These are phyloP conservation scores for Backusella mclennaniae DNA, from an alignment of 192 early-diverging fungal genomes.

Conservation along the genomic window DNA sequence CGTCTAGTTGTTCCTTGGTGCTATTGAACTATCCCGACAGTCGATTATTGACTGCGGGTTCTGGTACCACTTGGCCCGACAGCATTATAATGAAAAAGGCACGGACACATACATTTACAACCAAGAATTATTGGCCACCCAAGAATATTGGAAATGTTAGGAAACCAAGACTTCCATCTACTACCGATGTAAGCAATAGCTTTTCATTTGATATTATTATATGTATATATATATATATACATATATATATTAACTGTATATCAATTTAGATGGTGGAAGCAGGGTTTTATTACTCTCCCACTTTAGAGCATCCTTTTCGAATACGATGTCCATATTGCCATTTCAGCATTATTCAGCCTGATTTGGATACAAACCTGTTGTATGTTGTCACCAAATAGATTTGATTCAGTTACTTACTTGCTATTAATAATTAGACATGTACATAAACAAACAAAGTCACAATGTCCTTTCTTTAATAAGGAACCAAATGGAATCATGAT, in stretches of 20 bases:
- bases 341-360: neutral
- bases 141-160: neutral
- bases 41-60: neutral
- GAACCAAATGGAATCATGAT: neutral
- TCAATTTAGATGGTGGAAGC: constrained; percentile 14
- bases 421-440: neutral
- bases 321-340: constrained; percentile 21
- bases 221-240: too few relatives aligned
- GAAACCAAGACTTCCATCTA: neutral
- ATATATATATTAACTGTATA: too few relatives aligned
- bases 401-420: neutral
- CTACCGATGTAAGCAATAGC: neutral
- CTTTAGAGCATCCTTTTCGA: neutral
- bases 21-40: constrained; percentile 7
- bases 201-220: neutral
- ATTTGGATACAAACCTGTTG: neutral
- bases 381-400: neutral
- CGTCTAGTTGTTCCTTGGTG: constrained; percentile 6
- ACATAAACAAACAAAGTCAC: constrained; percentile 2
- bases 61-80: neutral
- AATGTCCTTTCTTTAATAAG: constrained; percentile 1
- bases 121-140: constrained; percentile 12
- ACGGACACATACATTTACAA: constrained; percentile 6
- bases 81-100: constrained; percentile 8
- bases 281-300: constrained; percentile 15